phyloP scores from a whole-genome alignment of 306 rosid species.

The Cicer bijugum region DNA sequence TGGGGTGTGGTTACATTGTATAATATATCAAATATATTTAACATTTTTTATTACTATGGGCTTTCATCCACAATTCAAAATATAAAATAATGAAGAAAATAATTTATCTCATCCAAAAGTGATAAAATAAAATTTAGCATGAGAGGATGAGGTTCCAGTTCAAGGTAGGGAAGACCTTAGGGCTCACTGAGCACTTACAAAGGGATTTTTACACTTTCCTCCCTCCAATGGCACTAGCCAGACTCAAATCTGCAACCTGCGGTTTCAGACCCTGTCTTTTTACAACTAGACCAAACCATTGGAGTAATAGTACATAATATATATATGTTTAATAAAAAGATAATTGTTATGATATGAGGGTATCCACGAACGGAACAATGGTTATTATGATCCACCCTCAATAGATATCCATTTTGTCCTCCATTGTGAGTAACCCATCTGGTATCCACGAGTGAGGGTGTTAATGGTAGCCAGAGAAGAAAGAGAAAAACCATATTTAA shows the following conservation, averaged over 20 bases:
- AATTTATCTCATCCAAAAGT: background rate
- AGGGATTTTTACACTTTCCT: too few relatives aligned
- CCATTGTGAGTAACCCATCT: background rate
- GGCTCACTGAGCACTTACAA: too few relatives aligned
- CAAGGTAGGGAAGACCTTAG: too few relatives aligned
- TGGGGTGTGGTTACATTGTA: background rate
- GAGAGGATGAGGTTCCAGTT: too few relatives aligned
- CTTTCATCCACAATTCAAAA: background rate
- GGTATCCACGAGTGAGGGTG: background rate
- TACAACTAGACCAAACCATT: too few relatives aligned
- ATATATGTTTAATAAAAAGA: background rate
- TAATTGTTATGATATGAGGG: background rate
- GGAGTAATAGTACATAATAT: background rate
- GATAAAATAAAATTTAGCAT: background rate
- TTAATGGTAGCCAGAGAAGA: slow-evolving; percentile 32
- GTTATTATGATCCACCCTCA: background rate
- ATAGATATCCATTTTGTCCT: background rate
- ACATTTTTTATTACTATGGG: background rate
- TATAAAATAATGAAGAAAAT: background rate
- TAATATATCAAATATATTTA: background rate
- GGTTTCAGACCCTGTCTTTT: too few relatives aligned
- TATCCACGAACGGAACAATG: background rate
- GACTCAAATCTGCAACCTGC: too few relatives aligned
- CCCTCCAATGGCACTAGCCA: too few relatives aligned
- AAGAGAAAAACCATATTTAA: background rate